phyloP scores from a whole-genome alignment of 2,329 filamentous ascomycete genomes.

The Talaromyces sp. region DNA sequence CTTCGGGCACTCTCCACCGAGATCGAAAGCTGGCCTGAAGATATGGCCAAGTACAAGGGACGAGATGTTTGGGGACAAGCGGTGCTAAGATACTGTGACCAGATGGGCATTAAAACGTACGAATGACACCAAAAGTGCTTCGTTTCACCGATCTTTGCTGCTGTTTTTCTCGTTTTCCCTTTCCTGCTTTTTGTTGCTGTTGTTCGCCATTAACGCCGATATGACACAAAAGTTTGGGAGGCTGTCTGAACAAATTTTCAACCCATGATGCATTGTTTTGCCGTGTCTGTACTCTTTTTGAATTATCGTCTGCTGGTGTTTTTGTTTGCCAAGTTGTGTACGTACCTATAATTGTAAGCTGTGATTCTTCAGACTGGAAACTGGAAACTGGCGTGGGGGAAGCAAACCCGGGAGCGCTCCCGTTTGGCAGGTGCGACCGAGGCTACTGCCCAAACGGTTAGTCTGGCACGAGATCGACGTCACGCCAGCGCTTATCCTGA shows the following conservation, averaged over 20 bases:
- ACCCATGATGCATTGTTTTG: slow-evolving; percentile 1
- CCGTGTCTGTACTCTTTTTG: neutral
- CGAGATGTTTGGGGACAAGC: slow-evolving; percentile 37
- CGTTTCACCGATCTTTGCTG: neutral
- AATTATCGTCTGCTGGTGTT: neutral
- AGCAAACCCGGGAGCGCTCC: neutral
- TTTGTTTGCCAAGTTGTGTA: neutral
- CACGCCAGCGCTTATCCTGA: neutral
- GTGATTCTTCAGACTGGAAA: neutral
- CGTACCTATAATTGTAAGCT: neutral
- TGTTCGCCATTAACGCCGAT: slow-evolving; percentile 3
- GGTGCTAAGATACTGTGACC: slow-evolving; percentile 31
- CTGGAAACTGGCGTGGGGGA: neutral
- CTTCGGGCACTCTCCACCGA: slow-evolving; percentile 38
- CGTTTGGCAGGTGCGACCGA: slow-evolving; percentile 1
- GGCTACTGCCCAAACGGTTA: neutral
- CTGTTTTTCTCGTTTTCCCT: neutral
- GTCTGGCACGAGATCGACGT: neutral
- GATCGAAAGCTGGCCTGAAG: slow-evolving; percentile 40
- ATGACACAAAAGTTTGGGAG: slow-evolving; percentile 13
- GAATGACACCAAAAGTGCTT: neutral
- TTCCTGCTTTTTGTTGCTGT: neutral
- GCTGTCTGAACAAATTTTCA: slow-evolving; percentile 13
- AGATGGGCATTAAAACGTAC: slow-evolving; percentile 12
- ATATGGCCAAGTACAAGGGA: slow-evolving; percentile 42